A percentile compares a stretch with the other conserved stretches of the same genome.
Conservation (phyloP, 257 asterid genomes). For the Linderniella brevidens region DNA sequence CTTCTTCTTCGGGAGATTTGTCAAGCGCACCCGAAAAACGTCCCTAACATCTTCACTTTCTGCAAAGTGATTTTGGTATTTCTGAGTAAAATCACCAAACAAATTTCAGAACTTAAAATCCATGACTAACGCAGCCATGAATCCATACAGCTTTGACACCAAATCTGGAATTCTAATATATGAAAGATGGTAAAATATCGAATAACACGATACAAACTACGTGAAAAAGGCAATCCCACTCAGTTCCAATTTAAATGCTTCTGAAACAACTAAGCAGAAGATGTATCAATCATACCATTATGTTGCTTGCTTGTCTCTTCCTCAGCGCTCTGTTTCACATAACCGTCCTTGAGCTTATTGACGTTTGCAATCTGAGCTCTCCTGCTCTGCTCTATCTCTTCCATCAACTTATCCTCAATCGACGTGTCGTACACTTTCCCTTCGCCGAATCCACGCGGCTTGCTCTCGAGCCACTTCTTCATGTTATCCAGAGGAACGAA, state of each 20-base stretch:
- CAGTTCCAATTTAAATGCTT: constrained; percentile 1
- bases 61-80: constrained; percentile 20
- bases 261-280: neutral
- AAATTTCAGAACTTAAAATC: too few species aligned
- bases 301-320: constrained; percentile 21
- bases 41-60: constrained; percentile 18
- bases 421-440: constrained; percentile 77
- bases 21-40: constrained; percentile 56
- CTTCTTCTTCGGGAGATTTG: constrained; percentile 88
- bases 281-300: constrained; percentile 28
- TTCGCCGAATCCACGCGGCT: constrained; percentile 90
- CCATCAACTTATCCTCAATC: constrained; percentile 73
- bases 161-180: too few species aligned
- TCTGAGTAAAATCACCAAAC: too few species aligned
- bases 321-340: constrained; percentile 17
- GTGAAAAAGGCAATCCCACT: too few species aligned
- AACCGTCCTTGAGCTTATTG: constrained; percentile 49
- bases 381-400: constrained; percentile 73
- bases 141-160: too few species aligned
- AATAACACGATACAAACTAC: too few species aligned
- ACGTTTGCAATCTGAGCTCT: constrained; percentile 68
- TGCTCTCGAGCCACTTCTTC: constrained; percentile 53
- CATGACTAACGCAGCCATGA: too few species aligned
- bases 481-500: constrained; percentile 43
- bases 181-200: neutral